phyloP scores from a whole-genome alignment of 805 yeast genomes.

The Spathaspora girioi region DNA sequence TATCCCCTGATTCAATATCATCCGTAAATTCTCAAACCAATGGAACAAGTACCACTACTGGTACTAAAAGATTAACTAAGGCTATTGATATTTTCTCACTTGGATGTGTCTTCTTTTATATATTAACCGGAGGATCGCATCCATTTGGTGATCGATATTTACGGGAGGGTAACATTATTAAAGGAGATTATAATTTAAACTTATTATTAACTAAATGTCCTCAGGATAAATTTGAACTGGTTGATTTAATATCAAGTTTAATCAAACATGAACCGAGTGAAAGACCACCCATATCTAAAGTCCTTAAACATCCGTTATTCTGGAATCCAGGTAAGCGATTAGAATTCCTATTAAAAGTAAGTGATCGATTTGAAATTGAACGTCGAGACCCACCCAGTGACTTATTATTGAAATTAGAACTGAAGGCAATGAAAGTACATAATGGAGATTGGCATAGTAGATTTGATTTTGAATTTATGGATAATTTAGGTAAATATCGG shows the following conservation, averaged over 20 bases:
- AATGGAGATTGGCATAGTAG: conserved; percentile 72
- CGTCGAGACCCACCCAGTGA: conserved; percentile 74
- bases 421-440: conserved; percentile 44
- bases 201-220: conserved; percentile 41
- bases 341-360: conserved; percentile 79
- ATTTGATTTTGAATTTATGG: conserved; percentile 71
- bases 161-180: conserved; percentile 85
- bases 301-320: conserved; percentile 83
- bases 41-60: conserved; percentile 5
- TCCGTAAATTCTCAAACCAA: conserved; percentile 16
- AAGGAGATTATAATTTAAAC: conserved; percentile 52
- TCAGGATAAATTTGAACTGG: conserved; percentile 57
- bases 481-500: conserved; percentile 85
- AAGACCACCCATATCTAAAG: conserved; percentile 67
- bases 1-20: conserved; percentile 36
- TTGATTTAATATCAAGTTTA: conserved; percentile 71
- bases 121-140: conserved; percentile 77
- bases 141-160: conserved; percentile 93
- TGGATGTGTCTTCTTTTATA: conserved; percentile 91
- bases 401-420: conserved; percentile 54
- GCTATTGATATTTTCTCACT: conserved; percentile 91
- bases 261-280: conserved; percentile 57
- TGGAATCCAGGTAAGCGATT: conserved; percentile 75
- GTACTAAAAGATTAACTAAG: conserved; percentile 63
- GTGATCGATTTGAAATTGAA: conserved; percentile 88